Conservation (phyloP, 371 early-diverging fungal species). For the Mucor ambiguus region DNA sequence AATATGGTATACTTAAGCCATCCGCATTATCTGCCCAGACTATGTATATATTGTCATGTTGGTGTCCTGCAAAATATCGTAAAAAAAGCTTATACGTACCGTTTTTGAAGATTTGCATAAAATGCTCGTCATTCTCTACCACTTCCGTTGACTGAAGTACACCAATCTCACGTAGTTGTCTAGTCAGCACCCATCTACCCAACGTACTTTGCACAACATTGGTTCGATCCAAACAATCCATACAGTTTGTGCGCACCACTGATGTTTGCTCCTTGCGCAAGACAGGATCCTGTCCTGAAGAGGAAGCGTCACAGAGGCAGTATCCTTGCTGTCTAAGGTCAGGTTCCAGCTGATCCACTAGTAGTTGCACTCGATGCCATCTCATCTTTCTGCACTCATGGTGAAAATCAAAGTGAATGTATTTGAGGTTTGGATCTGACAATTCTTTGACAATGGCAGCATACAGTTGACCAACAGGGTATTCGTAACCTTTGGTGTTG, state of each 20-base stretch:
- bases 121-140: conserved; percentile 55
- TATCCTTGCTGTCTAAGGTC: conserved; percentile 65
- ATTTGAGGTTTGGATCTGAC: conserved; percentile 61
- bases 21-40: conserved; percentile 99
- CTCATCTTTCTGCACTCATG: conserved; percentile 91
- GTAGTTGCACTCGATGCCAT: conserved; percentile 76
- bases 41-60: conserved; percentile 12
- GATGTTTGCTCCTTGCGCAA: conserved; percentile 62
- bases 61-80: neutral
- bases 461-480: conserved; percentile 77
- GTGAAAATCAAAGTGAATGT: conserved; percentile 96
- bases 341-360: conserved; percentile 69
- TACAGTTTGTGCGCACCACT: conserved; percentile 97
- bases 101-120: conserved; percentile 30
- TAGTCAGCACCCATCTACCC: conserved; percentile 70
- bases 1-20: conserved; percentile 91
- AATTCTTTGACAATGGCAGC: conserved; percentile 43
- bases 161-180: conserved; percentile 68
- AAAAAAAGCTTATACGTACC: neutral
- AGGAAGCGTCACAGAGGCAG: conserved; percentile 16
- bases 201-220: conserved; percentile 97
- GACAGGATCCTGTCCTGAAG: neutral
- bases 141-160: conserved; percentile 60
- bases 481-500: conserved; percentile 89
- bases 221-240: conserved; percentile 99